Evolutionary conservation across 306 rosid species (phyloP).

Genomic region (Pueraria montana): DNA sequence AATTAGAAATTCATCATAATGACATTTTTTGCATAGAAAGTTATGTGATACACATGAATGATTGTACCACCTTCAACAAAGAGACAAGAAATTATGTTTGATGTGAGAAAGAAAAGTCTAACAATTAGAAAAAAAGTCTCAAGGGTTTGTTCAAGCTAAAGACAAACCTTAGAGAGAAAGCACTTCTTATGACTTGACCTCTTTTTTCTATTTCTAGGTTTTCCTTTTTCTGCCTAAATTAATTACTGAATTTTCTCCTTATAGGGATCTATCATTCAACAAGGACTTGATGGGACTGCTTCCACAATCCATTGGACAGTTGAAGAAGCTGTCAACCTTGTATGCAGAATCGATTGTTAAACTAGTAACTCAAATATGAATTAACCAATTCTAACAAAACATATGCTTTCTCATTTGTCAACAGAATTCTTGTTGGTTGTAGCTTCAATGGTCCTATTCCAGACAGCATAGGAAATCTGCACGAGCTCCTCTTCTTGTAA

Average conservation of each 20-base stretch:
- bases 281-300: constrained; percentile 56
- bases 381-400: constrained; percentile 27
- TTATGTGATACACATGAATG: no score
- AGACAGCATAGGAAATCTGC: constrained; percentile 60
- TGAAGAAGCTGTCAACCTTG: constrained; percentile 52
- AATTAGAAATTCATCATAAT: no score
- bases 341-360: constrained; percentile 41
- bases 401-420: constrained; percentile 33
- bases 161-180: neutral
- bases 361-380: neutral
- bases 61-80: no score
- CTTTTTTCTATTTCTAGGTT: neutral
- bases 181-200: neutral
- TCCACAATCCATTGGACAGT: constrained; percentile 50
- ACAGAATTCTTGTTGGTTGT: constrained; percentile 70
- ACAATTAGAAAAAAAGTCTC: no score
- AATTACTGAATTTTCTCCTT: constrained; percentile 9
- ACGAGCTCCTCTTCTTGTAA: constrained; percentile 61
- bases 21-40: no score
- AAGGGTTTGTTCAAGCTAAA: neutral
- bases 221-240: neutral
- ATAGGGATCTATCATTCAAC: constrained; percentile 66
- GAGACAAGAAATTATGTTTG: no score
- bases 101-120: no score
- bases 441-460: constrained; percentile 70